phyloP scores from a whole-genome alignment of 2,329 filamentous ascomycete genomes.

The Colletotrichum abscissum region DNA sequence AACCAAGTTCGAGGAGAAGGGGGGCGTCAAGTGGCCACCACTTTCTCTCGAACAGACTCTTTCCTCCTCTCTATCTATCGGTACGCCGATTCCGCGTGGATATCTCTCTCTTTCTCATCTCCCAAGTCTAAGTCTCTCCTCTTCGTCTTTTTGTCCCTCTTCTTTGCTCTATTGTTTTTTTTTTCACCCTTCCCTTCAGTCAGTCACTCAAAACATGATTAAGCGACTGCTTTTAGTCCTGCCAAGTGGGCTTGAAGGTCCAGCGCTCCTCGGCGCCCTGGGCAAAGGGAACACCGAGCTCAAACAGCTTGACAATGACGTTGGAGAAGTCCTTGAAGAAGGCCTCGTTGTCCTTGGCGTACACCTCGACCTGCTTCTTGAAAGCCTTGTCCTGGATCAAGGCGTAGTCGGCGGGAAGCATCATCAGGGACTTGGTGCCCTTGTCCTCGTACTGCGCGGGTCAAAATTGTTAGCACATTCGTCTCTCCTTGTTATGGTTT shows the following conservation, averaged over 20 bases:
- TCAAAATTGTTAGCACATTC: too few species aligned
- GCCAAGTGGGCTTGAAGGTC: constrained; percentile 69
- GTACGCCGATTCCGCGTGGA: constrained; percentile 17
- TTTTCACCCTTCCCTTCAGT: not conserved
- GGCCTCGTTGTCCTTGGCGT: constrained; percentile 87
- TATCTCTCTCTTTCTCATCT: constrained; percentile 23
- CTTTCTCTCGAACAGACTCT: not conserved
- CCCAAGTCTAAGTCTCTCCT: constrained; percentile 13
- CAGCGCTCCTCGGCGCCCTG: constrained; percentile 69
- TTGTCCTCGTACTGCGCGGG: constrained; percentile 82
- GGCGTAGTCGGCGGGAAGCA: constrained; percentile 93
- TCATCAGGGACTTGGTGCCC: constrained; percentile 90
- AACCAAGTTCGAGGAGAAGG: not conserved
- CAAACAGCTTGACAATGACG: constrained; percentile 85
- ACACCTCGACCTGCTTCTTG: constrained; percentile 82
- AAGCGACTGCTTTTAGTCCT: constrained; percentile 8
- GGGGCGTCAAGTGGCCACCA: not conserved
- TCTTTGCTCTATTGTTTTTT: not conserved
- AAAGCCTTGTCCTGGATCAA: constrained; percentile 91
- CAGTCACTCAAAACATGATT: not conserved
- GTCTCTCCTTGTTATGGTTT: not conserved
- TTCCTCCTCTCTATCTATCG: constrained; percentile 8
- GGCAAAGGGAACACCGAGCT: constrained; percentile 92
- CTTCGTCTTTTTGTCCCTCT: not conserved
- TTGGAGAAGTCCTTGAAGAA: constrained; percentile 96